A percentile compares a stretch with the other conserved stretches of the same genome.
Conservation (phyloP, 2,329 filamentous ascomycete species). For the Aspergillus sp. region DNA sequence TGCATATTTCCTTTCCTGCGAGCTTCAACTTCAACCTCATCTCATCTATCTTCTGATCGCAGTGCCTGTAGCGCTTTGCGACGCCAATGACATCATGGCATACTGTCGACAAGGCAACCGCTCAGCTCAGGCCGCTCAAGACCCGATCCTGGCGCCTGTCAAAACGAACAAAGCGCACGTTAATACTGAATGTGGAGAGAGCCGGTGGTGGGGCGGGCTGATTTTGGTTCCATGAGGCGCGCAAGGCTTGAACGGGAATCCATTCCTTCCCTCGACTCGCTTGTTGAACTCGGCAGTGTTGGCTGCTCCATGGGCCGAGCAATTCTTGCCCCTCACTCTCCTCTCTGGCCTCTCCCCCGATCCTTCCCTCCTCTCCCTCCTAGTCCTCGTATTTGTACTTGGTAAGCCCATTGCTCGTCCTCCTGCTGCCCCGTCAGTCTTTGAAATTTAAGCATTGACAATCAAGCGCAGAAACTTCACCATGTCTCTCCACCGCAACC, state of each 20-base stretch:
- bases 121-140: background rate
- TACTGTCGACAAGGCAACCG: background rate
- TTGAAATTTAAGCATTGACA: background rate
- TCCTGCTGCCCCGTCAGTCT: background rate
- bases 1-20: background rate
- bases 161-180: background rate
- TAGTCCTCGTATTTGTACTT: background rate
- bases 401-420: background rate
- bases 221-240: constrained; percentile 1
- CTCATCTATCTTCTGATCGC: background rate
- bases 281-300: constrained; percentile 5
- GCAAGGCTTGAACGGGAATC: background rate
- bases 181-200: constrained; percentile 5
- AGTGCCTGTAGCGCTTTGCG: background rate
- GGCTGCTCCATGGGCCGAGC: background rate
- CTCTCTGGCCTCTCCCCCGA: background rate
- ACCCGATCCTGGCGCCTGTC: background rate
- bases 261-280: background rate
- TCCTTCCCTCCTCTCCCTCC: background rate
- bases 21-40: background rate
- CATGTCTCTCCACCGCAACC: constrained; percentile 43
- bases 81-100: background rate
- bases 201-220: background rate
- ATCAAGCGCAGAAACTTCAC: constrained; percentile 6
- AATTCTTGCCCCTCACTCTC: constrained; percentile 1